A percentile compares a stretch with the other conserved stretches of the same genome.
Conservation (phyloP, 192 early-diverging fungal species). For the Dispira parvispora region DNA sequence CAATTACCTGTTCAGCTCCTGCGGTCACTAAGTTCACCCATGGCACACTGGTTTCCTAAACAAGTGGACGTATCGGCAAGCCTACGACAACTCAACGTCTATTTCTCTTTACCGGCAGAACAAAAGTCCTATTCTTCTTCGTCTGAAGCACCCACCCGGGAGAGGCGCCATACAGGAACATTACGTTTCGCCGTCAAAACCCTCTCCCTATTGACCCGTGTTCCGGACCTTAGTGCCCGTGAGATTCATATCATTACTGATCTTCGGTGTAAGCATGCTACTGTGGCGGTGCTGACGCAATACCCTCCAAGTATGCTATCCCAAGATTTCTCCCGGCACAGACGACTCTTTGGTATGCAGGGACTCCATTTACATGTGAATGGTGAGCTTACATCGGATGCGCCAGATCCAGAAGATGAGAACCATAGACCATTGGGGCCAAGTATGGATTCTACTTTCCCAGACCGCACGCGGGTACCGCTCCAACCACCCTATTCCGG, state of each 20-base stretch:
- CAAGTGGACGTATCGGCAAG: slow-evolving; percentile 3
- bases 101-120: slow-evolving; percentile 7
- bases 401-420: background rate
- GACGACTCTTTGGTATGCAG: slow-evolving; percentile 4
- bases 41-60: background rate
- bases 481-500: background rate
- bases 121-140: background rate
- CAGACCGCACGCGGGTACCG: background rate
- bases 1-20: background rate
- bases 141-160: background rate
- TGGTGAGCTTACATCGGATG: background rate
- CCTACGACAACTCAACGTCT: slow-evolving; percentile 11
- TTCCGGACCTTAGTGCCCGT: background rate
- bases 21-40: background rate
- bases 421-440: background rate
- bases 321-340: background rate
- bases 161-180: background rate
- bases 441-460: background rate
- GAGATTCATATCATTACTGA: slow-evolving; percentile 1
- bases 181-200: slow-evolving; percentile 7
- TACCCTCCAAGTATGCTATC: background rate
- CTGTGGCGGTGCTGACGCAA: background rate
- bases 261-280: slow-evolving; percentile 1
- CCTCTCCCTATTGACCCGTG: background rate
- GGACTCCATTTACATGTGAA: background rate